Percentiles rank a stretch among this genome's conserved stretches.
Evolutionary conservation across 179 eudicot genomes (phyloP).

Genomic region (Kewa caespitosa): DNA sequence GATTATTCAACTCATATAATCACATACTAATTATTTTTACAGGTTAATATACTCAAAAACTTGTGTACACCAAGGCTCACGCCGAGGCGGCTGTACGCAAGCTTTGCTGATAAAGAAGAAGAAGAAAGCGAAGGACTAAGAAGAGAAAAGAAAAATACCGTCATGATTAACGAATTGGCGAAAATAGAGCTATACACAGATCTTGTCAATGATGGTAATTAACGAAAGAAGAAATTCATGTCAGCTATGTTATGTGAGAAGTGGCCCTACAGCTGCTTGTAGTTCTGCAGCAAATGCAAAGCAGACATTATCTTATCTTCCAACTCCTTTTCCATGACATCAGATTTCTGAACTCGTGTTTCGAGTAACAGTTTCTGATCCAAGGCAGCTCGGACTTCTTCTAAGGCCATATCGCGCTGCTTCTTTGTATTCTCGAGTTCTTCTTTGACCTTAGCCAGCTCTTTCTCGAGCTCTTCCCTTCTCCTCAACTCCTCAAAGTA

Average conservation of each 20-base stretch:
- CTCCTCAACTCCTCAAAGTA: constrained; percentile 49
- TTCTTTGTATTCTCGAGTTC: constrained; percentile 40
- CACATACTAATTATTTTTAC: no score
- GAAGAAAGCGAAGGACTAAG: no score
- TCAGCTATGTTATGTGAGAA: not conserved
- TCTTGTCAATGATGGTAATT: no score
- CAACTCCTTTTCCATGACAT: constrained; percentile 42
- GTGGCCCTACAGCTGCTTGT: constrained; percentile 28
- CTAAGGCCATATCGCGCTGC: constrained; percentile 39
- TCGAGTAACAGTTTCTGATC: constrained; percentile 48
- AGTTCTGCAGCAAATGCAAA: constrained; percentile 49
- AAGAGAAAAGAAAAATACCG: no score
- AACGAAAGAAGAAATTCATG: no score
- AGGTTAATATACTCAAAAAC: no score
- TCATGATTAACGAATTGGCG: no score
- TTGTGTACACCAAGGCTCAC: no score
- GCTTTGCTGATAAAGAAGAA: no score
- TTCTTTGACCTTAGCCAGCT: constrained; percentile 43
- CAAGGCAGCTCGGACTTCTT: constrained; percentile 43
- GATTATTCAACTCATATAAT: no score
- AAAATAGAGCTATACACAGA: no score
- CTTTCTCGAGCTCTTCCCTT: constrained; percentile 51
- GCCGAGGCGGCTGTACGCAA: no score
- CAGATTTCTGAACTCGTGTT: constrained; percentile 45
- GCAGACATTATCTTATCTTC: constrained; percentile 57